Evolutionary conservation across 2,329 filamentous ascomycete species (phyloP), one percentile per base, ranked within the genome.

Genomic region (Colletotrichum tofieldiae): DNA sequence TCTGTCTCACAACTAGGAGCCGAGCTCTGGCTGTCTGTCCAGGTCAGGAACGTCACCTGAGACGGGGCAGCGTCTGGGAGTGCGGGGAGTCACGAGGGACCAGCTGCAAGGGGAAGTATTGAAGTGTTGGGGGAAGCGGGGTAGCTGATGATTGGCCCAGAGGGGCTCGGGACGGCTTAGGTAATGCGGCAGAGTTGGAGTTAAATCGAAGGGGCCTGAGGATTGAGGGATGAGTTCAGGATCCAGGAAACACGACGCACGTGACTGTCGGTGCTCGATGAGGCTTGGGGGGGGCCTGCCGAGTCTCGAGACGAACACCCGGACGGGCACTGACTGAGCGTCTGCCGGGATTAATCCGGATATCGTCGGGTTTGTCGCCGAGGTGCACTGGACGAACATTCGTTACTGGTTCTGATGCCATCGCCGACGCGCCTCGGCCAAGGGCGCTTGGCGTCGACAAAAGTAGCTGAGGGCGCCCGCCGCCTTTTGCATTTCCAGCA

Each of bases 61-160:
- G 70, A 72, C 66, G 66, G 54, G n/a, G 66, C 54, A 72, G 66
- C 41, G 70, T 72, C 70, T 70, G 65, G 70, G 60, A 52, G 66
- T 70, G 70, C 70, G 70, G 70, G 70, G 39, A 70, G 26, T 72
- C 70, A 72, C 70, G 65, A 72, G 66, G 59, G 39, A 39, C 61
- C 49, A 29, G 51, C 52, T 49, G 63, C 62, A 65, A 20, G 62
- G 62, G 62, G 49, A 29, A 55, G 64, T 39, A 41, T 67, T 72
- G 49, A 29, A 55, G 64, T 39, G 35, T 67, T 72, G 29, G 70
- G 65, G 70, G 54, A 65, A 64, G 65, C 52, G 65, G 66, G 60
- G 65, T 54, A 65, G 59, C 45, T 60, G 39, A 3, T 55, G 69
- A 52, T 69, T 69, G 65, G 69, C 45, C 1, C 4, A 5, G 18